Percentiles rank a stretch among this genome's conserved stretches.
phyloP scores from a whole-genome alignment of 108 stramenopile genomes.

The Skeletonema marinoi region DNA sequence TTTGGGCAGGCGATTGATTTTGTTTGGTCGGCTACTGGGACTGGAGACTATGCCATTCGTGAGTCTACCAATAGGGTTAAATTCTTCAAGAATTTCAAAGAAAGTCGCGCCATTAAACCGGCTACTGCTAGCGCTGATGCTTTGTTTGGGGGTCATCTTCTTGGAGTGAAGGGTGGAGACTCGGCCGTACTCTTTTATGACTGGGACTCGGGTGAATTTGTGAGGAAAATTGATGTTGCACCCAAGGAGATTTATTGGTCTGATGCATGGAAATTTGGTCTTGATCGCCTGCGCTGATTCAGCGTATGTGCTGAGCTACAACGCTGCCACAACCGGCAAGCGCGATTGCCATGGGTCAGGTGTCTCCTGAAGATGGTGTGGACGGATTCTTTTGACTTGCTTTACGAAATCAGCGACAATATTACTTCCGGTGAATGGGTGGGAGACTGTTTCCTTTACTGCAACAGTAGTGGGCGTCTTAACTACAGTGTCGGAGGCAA shows the following conservation, averaged over 20 bases:
- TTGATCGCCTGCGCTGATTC: constrained; percentile 91
- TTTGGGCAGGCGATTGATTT: constrained; percentile 98
- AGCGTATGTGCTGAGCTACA: constrained; percentile 91
- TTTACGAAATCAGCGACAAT: constrained; percentile 91
- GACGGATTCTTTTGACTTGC: constrained; percentile 95
- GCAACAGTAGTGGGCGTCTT: constrained; percentile 88
- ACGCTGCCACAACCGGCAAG: constrained; percentile 83
- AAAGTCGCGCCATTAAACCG: constrained; percentile 78
- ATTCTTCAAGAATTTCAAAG: constrained; percentile 97
- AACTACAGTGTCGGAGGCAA: constrained; percentile 99
- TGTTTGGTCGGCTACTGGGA: constrained; percentile 95
- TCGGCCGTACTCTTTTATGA: constrained; percentile 95
- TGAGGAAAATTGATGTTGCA: constrained; percentile 95
- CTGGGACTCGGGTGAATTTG: constrained; percentile 94
- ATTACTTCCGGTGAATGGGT: constrained; percentile 98
- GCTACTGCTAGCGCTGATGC: constrained; percentile 94
- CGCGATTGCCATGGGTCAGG: constrained; percentile 83
- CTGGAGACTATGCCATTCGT: constrained; percentile 98
- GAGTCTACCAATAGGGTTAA: constrained; percentile 92
- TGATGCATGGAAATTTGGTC: constrained; percentile 91
- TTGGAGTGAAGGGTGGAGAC: constrained; percentile 94
- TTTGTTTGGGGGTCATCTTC: constrained; percentile 91
- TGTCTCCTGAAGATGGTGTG: constrained; percentile 93
- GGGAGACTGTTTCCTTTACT: constrained; percentile 99
- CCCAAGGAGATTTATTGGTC: constrained; percentile 97